Evolutionary conservation across 257 asterid species (phyloP).

Genomic region (Fraxinus pennsylvanica): DNA sequence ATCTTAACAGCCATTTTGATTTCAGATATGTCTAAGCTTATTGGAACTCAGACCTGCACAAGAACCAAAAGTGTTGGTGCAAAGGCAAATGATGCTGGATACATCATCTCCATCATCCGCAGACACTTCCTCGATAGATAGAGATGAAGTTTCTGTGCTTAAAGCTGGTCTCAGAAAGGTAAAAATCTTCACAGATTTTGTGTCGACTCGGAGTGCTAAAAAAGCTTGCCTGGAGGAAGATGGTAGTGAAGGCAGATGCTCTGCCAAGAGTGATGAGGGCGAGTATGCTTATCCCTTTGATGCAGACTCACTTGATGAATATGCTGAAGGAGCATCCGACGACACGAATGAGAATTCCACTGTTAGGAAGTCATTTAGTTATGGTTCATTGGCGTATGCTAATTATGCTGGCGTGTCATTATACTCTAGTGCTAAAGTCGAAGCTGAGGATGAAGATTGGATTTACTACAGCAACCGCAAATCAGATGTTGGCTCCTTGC

Average conservation of each 20-base stretch:
- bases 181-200: conserved; percentile 74
- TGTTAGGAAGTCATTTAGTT: conserved; percentile 83
- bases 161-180: conserved; percentile 91
- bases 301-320: conserved; percentile 69
- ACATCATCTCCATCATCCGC: conserved; percentile 45
- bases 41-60: conserved; percentile 58
- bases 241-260: conserved; percentile 67
- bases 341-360: conserved; percentile 56
- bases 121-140: conserved; percentile 56
- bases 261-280: conserved; percentile 82
- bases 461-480: conserved; percentile 84
- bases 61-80: conserved; percentile 51
- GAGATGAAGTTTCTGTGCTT: conserved; percentile 86
- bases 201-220: conserved; percentile 77
- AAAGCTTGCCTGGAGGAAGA: conserved; percentile 81
- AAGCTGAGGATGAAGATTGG: conserved; percentile 76
- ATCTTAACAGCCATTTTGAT: conserved; percentile 15
- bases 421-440: conserved; percentile 52
- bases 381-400: conserved; percentile 82
- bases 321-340: conserved; percentile 71
- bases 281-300: conserved; percentile 78
- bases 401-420: conserved; percentile 68
- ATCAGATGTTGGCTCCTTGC: conserved; percentile 68
- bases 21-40: conserved; percentile 70
- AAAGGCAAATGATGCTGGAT: conserved; percentile 43